phyloP scores from a whole-genome alignment of 768 basidiomycete species.

The Suillus occidentalis region DNA sequence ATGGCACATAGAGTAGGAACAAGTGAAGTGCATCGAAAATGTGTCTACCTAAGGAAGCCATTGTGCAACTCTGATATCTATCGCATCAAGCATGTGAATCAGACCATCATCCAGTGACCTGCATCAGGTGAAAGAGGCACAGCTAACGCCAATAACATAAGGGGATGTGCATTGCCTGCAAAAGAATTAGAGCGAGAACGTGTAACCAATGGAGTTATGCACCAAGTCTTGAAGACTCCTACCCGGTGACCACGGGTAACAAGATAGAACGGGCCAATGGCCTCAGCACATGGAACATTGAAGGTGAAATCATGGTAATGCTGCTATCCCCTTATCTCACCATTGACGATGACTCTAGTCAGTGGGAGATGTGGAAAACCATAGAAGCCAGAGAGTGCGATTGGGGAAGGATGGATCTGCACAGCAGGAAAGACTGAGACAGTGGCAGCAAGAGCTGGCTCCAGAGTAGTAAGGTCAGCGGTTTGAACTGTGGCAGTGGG shows the following conservation, averaged over 20 bases:
- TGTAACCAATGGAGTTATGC: slow-evolving; percentile 9
- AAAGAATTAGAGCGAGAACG: not conserved
- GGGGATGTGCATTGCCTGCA: slow-evolving; percentile 2
- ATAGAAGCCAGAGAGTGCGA: not conserved
- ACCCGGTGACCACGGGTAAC: slow-evolving; percentile 38
- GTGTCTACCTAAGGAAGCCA: not conserved
- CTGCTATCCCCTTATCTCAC: not conserved
- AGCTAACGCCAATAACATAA: not conserved
- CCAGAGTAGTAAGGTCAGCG: not conserved
- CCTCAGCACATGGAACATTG: not conserved
- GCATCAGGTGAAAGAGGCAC: not conserved
- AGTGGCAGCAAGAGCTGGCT: not conserved
- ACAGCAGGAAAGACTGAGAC: not conserved
- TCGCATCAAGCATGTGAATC: not conserved
- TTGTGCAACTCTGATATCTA: not conserved
- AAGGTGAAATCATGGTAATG: not conserved
- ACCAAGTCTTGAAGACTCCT: slow-evolving; percentile 44
- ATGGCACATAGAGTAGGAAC: not conserved
- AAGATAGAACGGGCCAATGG: slow-evolving; percentile 35
- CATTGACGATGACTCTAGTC: not conserved
- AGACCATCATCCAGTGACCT: not conserved
- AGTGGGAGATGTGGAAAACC: not conserved
- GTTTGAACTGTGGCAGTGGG: not conserved
- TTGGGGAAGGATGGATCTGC: not conserved
- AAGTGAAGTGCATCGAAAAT: not conserved